Evolutionary conservation across 139 green algal genomes (phyloP).

Genomic region (Volvox reticuliferus): DNA sequence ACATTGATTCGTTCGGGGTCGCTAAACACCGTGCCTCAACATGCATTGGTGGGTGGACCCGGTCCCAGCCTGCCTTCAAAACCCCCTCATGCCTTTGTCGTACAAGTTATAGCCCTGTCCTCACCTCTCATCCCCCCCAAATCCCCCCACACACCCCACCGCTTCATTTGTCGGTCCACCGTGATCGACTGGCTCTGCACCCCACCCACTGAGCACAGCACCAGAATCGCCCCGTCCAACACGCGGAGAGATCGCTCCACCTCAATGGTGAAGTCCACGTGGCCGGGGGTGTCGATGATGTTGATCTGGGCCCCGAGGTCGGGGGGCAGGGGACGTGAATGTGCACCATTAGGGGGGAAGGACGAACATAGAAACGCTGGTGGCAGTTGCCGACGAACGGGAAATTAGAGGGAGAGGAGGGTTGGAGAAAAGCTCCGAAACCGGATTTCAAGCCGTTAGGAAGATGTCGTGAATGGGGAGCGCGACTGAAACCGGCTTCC

Average conservation of each 20-base stretch:
- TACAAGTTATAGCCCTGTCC: background rate
- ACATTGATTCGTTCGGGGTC: background rate
- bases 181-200: slow-evolving; percentile 97
- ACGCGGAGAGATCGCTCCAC: slow-evolving; percentile 96
- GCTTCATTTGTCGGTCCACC: slow-evolving; percentile 95
- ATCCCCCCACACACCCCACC: background rate
- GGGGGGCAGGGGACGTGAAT: too few relatives aligned
- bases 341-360: background rate
- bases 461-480: background rate
- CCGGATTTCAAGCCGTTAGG: too few relatives aligned
- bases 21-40: background rate
- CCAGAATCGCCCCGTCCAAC: slow-evolving; percentile 96
- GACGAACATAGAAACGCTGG: background rate
- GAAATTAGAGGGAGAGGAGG: background rate
- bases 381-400: too few relatives aligned
- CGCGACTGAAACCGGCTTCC: background rate
- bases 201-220: slow-evolving; percentile 94
- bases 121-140: background rate
- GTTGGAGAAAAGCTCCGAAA: background rate
- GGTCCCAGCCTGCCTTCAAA: background rate
- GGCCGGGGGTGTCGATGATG: slow-evolving; percentile 98
- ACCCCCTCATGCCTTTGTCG: background rate
- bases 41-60: background rate
- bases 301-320: slow-evolving; percentile 95
- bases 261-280: slow-evolving; percentile 99